phyloP scores from a whole-genome alignment of 2,329 filamentous ascomycete genomes.

The Monosporascus sp. region DNA sequence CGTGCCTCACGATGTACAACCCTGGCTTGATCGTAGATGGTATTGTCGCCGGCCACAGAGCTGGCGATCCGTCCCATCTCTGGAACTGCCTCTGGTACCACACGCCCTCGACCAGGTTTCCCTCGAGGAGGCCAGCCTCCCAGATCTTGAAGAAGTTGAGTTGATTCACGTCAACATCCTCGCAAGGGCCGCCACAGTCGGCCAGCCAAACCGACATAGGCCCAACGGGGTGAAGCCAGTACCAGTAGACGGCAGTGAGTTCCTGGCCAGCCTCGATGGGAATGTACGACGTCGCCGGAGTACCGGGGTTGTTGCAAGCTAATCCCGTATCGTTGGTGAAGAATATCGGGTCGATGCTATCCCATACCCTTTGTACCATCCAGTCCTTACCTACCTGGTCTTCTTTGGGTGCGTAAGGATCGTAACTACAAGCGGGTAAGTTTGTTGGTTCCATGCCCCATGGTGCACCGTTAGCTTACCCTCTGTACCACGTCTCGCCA shows the following conservation, averaged over 20 bases:
- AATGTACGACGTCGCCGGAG: constrained; percentile 30
- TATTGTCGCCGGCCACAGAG: constrained; percentile 40
- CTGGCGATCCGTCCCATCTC: constrained; percentile 32
- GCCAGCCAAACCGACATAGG: constrained; percentile 36
- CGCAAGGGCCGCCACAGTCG: constrained; percentile 27
- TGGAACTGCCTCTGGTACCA: constrained; percentile 37
- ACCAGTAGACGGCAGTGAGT: constrained; percentile 36
- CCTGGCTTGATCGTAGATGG: constrained; percentile 39
- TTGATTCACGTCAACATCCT: constrained; percentile 24
- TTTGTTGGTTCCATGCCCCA: neutral
- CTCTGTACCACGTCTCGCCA: constrained; percentile 35
- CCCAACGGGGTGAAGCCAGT: constrained; percentile 36
- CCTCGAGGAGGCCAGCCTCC: constrained; percentile 31
- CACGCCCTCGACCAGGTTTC: constrained; percentile 28
- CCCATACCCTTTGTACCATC: constrained; percentile 34
- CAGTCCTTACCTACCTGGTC: constrained; percentile 31
- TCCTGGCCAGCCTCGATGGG: constrained; percentile 30
- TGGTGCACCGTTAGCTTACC: constrained; percentile 19
- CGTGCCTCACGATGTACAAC: constrained; percentile 47
- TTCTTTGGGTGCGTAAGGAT: constrained; percentile 24
- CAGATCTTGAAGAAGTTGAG: constrained; percentile 36
- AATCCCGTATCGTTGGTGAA: constrained; percentile 25
- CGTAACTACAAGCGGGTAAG: constrained; percentile 22
- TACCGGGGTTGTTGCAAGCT: constrained; percentile 33
- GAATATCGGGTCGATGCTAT: constrained; percentile 34